Conservation (phyloP, 768 basidiomycete genomes). For the Auricularia sp. region DNA sequence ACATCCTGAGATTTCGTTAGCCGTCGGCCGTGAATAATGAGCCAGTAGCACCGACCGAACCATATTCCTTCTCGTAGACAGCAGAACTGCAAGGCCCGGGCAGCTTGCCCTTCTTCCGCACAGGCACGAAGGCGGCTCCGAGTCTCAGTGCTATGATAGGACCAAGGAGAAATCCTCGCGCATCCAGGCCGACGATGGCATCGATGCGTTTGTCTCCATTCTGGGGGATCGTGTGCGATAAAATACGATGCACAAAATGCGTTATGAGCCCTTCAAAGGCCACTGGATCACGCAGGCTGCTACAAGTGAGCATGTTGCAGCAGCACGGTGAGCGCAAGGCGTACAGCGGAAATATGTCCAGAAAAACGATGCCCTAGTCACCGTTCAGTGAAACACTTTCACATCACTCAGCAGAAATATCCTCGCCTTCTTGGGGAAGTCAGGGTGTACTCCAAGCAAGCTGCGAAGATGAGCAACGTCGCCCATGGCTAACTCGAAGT, state of each 20-base stretch:
- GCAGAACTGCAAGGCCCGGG: slow-evolving; percentile 72
- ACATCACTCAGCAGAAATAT: background rate
- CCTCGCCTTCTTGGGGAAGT: slow-evolving; percentile 85
- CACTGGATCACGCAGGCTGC: slow-evolving; percentile 66
- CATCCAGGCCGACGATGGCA: slow-evolving; percentile 90
- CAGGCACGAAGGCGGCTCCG: slow-evolving; percentile 91
- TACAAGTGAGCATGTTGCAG: background rate
- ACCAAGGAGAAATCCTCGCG: slow-evolving; percentile 89
- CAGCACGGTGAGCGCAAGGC: background rate
- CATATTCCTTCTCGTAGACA: slow-evolving; percentile 88
- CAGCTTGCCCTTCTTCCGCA: slow-evolving; percentile 90
- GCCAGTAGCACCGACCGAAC: slow-evolving; percentile 26
- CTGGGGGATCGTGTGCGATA: slow-evolving; percentile 59
- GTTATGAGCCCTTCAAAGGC: slow-evolving; percentile 88
- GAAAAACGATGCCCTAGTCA: slow-evolving; percentile 73
- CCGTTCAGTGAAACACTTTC: background rate
- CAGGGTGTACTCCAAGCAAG: slow-evolving; percentile 48
- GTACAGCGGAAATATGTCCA: slow-evolving; percentile 78
- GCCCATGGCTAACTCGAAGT: slow-evolving; percentile 36
- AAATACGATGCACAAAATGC: slow-evolving; percentile 76
- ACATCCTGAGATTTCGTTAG: slow-evolving; percentile 46
- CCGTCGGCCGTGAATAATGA: background rate
- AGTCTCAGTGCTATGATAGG: slow-evolving; percentile 85
- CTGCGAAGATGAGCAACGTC: slow-evolving; percentile 64
- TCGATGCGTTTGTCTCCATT: slow-evolving; percentile 64